These are phyloP conservation scores for Carex cristatella DNA, from an alignment of 176 grass and related monocot species.

Conservation along the genomic window DNA sequence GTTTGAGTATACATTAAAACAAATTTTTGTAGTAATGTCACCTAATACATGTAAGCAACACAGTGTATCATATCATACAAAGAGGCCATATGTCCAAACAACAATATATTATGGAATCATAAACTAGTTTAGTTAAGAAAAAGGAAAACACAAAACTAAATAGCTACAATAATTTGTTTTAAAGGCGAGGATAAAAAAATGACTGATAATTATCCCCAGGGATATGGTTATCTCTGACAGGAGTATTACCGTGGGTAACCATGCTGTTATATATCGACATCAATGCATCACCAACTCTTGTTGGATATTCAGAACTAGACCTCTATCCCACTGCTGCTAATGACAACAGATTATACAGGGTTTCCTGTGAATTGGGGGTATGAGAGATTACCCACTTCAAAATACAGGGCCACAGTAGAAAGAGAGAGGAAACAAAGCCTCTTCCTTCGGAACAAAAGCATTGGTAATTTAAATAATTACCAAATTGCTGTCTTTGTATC, in stretches of 20 bases:
- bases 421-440: not conserved
- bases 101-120: not conserved
- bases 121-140: not conserved
- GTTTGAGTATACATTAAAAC: not conserved
- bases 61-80: not conserved
- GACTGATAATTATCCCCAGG: too few relatives aligned
- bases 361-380: not conserved
- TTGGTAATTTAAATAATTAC: not conserved
- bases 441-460: not conserved
- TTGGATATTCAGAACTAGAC: not conserved
- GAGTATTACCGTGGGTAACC: too few relatives aligned
- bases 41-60: not conserved
- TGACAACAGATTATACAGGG: not conserved
- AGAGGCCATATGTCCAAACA: not conserved
- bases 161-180: too few relatives aligned
- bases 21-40: not conserved
- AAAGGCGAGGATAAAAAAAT: too few relatives aligned
- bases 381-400: not conserved
- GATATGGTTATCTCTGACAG: too few relatives aligned
- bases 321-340: not conserved
- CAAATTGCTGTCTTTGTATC: not conserved
- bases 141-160: not conserved
- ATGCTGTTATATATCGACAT: not conserved
- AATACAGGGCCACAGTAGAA: not conserved
- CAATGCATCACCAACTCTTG: not conserved